Conservation (phyloP, 2,329 filamentous ascomycete species). For the Scopulariopsis brevicaulis region DNA sequence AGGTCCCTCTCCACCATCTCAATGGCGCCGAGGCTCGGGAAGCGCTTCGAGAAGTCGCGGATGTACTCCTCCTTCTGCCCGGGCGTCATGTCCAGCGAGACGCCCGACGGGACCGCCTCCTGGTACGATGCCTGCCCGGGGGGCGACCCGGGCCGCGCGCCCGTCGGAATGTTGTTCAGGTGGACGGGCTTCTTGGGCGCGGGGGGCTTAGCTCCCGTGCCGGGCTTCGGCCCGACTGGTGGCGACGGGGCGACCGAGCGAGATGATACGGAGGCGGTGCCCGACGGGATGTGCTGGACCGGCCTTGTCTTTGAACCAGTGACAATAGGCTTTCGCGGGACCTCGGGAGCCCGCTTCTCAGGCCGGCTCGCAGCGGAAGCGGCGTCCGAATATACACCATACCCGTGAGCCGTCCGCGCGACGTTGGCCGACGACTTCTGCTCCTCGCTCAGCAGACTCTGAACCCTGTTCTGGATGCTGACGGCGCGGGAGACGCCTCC, state of each 20-base stretch:
- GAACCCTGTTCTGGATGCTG: slow-evolving; percentile 87
- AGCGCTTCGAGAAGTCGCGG: slow-evolving; percentile 68
- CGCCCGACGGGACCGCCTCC: slow-evolving; percentile 22
- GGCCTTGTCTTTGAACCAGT: slow-evolving; percentile 9
- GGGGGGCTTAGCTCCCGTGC: slow-evolving; percentile 25
- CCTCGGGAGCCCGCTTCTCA: slow-evolving; percentile 27
- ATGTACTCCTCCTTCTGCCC: slow-evolving; percentile 56
- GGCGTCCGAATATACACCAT: slow-evolving; percentile 70
- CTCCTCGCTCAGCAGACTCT: slow-evolving; percentile 73
- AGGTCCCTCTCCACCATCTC: slow-evolving; percentile 76
- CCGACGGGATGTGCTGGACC: slow-evolving; percentile 7
- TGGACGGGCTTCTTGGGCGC: slow-evolving; percentile 53
- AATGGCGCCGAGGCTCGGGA: slow-evolving; percentile 72
- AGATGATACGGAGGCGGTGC: not conserved
- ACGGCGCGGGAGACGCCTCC: slow-evolving; percentile 55
- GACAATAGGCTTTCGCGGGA: slow-evolving; percentile 39
- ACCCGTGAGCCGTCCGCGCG: slow-evolving; percentile 71
- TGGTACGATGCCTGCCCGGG: slow-evolving; percentile 12
- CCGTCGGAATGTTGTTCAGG: slow-evolving; percentile 43
- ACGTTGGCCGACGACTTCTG: slow-evolving; percentile 44
- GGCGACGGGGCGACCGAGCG: not conserved
- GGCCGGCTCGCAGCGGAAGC: slow-evolving; percentile 21
- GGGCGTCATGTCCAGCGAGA: slow-evolving; percentile 40
- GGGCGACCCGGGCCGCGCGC: slow-evolving; percentile 21
- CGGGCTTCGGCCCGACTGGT: not conserved